Evolutionary conservation across 2,329 filamentous ascomycete species (phyloP).

Genomic region (Xenoacremonium recifei): DNA sequence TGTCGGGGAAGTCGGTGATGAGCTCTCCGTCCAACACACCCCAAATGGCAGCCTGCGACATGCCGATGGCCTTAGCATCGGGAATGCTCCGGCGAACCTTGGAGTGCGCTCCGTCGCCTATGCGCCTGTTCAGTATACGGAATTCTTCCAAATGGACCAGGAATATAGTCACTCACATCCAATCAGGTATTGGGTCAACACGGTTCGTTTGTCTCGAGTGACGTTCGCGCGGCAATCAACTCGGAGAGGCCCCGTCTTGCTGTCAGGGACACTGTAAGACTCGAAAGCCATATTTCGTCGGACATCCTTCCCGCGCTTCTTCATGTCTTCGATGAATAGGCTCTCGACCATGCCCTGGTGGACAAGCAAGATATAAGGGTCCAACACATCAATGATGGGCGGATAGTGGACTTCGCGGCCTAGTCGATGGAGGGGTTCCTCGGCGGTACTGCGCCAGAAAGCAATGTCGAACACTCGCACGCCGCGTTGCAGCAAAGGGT

Average conservation of each 20-base stretch:
- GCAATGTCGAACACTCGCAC: slow-evolving; percentile 73
- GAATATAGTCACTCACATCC: slow-evolving; percentile 63
- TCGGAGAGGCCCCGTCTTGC: slow-evolving; percentile 44
- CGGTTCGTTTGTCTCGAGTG: slow-evolving; percentile 47
- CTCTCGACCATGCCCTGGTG: slow-evolving; percentile 78
- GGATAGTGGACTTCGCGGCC: slow-evolving; percentile 70
- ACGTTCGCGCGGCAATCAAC: slow-evolving; percentile 52
- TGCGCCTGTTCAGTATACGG: slow-evolving; percentile 7
- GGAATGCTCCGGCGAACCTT: slow-evolving; percentile 65
- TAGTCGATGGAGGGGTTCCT: slow-evolving; percentile 55
- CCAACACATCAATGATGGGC: slow-evolving; percentile 54
- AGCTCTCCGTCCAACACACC: slow-evolving; percentile 70
- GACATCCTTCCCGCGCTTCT: slow-evolving; percentile 61
- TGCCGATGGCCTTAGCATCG: slow-evolving; percentile 52
- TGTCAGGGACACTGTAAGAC: slow-evolving; percentile 47
- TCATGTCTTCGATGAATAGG: slow-evolving; percentile 67
- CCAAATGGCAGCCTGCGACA: slow-evolving; percentile 59
- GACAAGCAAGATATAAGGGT: slow-evolving; percentile 56
- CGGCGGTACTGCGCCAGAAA: slow-evolving; percentile 62
- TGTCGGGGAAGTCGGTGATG: slow-evolving; percentile 70
- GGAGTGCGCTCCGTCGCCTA: slow-evolving; percentile 69
- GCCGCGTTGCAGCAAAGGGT: slow-evolving; percentile 63
- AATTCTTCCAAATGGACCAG: background rate
- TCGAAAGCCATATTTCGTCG: slow-evolving; percentile 63
- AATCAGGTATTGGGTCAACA: slow-evolving; percentile 63